Conservation (phyloP, 257 asterid genomes). For the Nyctanthes arbortristis region DNA sequence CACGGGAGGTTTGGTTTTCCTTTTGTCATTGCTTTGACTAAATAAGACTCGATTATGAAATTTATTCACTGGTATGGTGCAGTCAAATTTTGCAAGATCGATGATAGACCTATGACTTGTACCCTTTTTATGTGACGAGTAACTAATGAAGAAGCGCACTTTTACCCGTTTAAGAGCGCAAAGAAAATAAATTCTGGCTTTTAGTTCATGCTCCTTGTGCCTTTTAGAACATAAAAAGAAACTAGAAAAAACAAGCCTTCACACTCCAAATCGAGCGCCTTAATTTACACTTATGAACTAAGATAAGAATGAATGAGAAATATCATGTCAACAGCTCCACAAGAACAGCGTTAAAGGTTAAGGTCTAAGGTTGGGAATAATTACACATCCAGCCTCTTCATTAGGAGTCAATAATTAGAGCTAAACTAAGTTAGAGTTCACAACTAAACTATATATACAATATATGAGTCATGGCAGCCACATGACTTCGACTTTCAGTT, state of each 20-base stretch:
- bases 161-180: too few species aligned
- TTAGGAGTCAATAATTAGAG: conserved; percentile 49
- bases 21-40: background rate
- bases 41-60: too few species aligned
- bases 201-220: too few species aligned
- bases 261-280: background rate
- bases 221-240: too few species aligned
- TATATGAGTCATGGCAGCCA: conserved; percentile 38
- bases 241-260: too few species aligned
- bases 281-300: background rate
- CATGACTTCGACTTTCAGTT: conserved; percentile 21
- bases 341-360: conserved; percentile 37
- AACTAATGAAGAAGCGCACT: too few species aligned
- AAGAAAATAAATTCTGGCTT: too few species aligned
- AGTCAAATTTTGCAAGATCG: too few species aligned
- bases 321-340: conserved; percentile 16
- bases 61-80: too few species aligned
- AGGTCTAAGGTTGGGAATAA: background rate
- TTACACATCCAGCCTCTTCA: conserved; percentile 40
- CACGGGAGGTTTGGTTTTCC: too few species aligned
- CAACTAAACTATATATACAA: conserved; percentile 29
- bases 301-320: background rate
- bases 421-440: conserved; percentile 46
- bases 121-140: too few species aligned
- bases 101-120: too few species aligned